Conservation (phyloP, 257 asterid species). For the Nicotiana undulata region DNA sequence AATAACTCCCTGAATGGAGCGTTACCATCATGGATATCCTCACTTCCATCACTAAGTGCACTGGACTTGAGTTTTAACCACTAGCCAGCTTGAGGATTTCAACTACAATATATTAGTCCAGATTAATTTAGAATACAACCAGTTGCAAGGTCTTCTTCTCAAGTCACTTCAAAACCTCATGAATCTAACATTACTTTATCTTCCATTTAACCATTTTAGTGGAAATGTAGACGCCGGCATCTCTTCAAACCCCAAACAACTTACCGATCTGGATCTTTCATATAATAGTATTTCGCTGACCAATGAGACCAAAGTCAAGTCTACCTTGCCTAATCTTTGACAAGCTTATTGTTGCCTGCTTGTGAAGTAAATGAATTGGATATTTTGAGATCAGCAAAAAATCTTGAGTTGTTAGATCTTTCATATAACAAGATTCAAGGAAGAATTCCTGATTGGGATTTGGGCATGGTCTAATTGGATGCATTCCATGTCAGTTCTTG, state of each 20-base stretch:
- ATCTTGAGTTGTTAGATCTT: background rate
- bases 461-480: background rate
- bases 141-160: conserved; percentile 11
- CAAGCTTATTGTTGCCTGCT: background rate
- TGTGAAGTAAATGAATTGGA: background rate
- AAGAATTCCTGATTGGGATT: background rate
- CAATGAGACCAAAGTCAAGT: too few species aligned
- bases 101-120: background rate
- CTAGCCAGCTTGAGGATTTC: conserved; percentile 12
- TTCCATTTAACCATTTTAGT: too few species aligned
- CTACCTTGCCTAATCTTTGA: background rate
- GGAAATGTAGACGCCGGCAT: too few species aligned
- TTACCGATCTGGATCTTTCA: background rate
- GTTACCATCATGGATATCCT: conserved; percentile 11
- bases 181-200: background rate
- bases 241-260: background rate
- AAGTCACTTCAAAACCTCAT: conserved; percentile 13
- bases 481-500: too few species aligned
- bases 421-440: background rate
- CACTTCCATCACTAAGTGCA: conserved; percentile 10
- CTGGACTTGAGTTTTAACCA: conserved; percentile 4
- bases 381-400: background rate
- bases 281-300: background rate
- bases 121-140: conserved; percentile 3
- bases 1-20: conserved; percentile 8